Conservation (phyloP, 345 rosid species). For the Rhizophora mangle region DNA sequence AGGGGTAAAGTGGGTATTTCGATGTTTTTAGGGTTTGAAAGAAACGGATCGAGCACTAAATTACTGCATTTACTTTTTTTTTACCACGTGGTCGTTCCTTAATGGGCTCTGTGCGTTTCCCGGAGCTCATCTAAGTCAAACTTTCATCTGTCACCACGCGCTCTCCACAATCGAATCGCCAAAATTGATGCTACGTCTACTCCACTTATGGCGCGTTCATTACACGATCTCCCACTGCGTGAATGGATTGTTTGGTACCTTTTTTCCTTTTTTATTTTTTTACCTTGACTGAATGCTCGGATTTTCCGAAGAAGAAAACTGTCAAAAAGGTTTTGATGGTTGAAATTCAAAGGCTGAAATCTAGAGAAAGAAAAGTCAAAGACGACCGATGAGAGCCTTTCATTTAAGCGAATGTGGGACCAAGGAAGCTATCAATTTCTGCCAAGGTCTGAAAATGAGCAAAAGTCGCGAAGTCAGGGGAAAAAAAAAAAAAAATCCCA, state of each 20-base stretch:
- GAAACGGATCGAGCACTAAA: conserved; percentile 29
- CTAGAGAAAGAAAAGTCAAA: neutral
- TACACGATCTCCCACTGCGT: too few relatives aligned
- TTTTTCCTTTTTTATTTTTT: neutral
- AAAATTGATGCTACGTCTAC: neutral
- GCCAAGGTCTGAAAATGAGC: too few relatives aligned
- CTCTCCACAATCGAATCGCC: neutral
- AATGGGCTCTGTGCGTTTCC: conserved; percentile 23
- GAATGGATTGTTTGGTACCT: too few relatives aligned
- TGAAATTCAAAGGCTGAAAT: neutral
- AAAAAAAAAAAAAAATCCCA: too few relatives aligned
- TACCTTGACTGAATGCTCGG: neutral
- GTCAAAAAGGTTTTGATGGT: neutral
- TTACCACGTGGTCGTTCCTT: conserved; percentile 26
- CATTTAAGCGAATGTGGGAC: neutral
- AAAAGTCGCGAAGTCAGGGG: too few relatives aligned
- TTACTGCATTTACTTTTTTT: conserved; percentile 15
- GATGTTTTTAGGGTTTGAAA: conserved; percentile 11
- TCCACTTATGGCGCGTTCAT: too few relatives aligned
- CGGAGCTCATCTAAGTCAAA: conserved; percentile 31
- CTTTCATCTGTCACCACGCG: conserved; percentile 7
- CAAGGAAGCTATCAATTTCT: neutral
- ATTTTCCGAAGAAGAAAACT: neutral
- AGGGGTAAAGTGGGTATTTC: conserved; percentile 39
- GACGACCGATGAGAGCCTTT: neutral